phyloP scores from a whole-genome alignment of 2,329 filamentous ascomycete genomes.

The Colletotrichum truncatum region DNA sequence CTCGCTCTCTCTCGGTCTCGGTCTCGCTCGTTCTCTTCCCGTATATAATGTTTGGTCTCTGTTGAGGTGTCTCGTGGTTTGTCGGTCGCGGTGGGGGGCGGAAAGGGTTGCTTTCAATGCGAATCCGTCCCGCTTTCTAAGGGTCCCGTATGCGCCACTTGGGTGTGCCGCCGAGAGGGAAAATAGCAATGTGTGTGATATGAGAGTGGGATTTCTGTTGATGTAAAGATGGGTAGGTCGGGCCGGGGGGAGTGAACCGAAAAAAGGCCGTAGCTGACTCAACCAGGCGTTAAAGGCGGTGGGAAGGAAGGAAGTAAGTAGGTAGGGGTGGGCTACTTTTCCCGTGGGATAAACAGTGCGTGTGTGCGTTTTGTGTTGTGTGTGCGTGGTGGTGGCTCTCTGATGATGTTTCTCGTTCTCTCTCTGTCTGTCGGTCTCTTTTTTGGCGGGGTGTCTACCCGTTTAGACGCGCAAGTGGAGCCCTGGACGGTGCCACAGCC shows the following conservation, averaged over 20 bases:
- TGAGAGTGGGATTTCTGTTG: not conserved
- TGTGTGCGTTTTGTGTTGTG: conserved; percentile 11
- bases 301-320: not conserved
- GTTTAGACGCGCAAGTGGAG: conserved; percentile 24
- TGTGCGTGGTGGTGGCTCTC: conserved; percentile 11
- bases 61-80: not conserved
- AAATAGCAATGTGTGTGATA: not conserved
- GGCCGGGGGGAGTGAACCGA: not conserved
- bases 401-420: conserved; percentile 23
- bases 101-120: not conserved
- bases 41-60: no score
- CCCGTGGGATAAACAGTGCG: not conserved
- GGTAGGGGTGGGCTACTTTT: not conserved
- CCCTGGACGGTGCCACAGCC: not conserved
- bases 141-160: not conserved
- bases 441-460: conserved; percentile 29
- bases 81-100: not conserved
- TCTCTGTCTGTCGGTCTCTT: conserved; percentile 16
- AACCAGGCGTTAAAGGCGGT: conserved; percentile 8
- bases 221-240: not conserved
- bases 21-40: no score
- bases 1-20: no score
- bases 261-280: not conserved
- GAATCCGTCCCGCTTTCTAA: not conserved
- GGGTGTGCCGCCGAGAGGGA: not conserved